A percentile compares a stretch with the other conserved stretches of the same genome.
Evolutionary conservation across 129 eudicot genomes (phyloP).

Genomic region (Flaveria sonorensis): DNA sequence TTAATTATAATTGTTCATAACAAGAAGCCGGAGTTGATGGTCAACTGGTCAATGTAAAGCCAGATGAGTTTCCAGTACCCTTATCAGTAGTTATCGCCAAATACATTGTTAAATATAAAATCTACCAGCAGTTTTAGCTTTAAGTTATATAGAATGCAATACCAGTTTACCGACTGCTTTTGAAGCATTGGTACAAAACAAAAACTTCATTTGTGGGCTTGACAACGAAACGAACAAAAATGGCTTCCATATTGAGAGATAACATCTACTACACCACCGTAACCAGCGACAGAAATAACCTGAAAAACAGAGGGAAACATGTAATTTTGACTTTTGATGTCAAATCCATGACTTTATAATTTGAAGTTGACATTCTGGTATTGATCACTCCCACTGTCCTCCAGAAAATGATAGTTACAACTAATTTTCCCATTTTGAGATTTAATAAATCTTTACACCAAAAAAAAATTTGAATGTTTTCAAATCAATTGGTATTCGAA

Average conservation of each 20-base stretch:
- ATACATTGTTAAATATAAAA: conserved; percentile 13
- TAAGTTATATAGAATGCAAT: neutral
- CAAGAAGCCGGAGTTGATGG: neutral
- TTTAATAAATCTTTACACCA: neutral
- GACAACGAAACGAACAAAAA: conserved; percentile 69
- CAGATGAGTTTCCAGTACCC: neutral
- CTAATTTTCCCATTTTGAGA: neutral
- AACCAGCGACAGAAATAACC: conserved; percentile 86
- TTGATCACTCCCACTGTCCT: neutral
- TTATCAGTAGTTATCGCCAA: conserved; percentile 7
- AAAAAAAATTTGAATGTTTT: neutral
- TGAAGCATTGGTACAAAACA: neutral
- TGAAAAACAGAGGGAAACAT: conserved; percentile 24
- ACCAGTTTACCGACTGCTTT: neutral
- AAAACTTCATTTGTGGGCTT: conserved; percentile 19
- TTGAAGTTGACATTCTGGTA: neutral
- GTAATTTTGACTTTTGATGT: neutral
- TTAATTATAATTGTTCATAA: neutral
- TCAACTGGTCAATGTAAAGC: neutral
- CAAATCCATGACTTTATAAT: conserved; percentile 5
- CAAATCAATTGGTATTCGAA: neutral
- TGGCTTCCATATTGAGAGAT: conserved; percentile 94
- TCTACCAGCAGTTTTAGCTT: conserved; percentile 6
- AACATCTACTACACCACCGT: conserved; percentile 85
- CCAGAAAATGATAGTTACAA: neutral